Evolutionary conservation across 2,329 filamentous ascomycete genomes (phyloP).

Genomic region (Cordyceps cicadae): DNA sequence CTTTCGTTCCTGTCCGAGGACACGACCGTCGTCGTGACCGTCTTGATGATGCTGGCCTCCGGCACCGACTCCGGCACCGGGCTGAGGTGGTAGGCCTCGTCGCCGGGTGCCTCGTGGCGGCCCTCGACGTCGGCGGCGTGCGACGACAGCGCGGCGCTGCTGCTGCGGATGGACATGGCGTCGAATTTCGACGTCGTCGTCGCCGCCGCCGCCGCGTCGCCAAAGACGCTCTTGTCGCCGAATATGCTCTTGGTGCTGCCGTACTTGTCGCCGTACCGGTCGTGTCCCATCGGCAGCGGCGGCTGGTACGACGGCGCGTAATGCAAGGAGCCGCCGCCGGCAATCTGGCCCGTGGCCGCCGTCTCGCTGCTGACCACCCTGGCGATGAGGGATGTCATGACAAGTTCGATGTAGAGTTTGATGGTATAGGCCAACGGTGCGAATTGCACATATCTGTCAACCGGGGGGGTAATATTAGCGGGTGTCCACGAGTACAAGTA

Average conservation of each 20-base stretch:
- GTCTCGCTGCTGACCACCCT: constrained; percentile 10
- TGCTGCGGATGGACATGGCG: background rate
- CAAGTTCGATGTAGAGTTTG: constrained; percentile 13
- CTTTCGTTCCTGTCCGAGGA: background rate
- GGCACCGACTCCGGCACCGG: background rate
- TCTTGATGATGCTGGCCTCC: constrained; percentile 7
- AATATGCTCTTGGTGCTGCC: constrained; percentile 6
- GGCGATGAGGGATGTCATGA: constrained; percentile 12
- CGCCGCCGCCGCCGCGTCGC: background rate
- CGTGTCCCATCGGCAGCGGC: background rate
- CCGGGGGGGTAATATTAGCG: background rate
- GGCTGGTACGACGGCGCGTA: background rate
- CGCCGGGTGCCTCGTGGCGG: background rate
- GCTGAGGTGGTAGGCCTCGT: background rate
- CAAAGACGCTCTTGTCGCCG: constrained; percentile 1
- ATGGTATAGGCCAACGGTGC: constrained; percentile 11
- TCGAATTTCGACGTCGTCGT: background rate
- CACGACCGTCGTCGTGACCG: constrained; percentile 4
- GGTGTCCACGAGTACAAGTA: too few species aligned
- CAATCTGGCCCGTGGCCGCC: background rate
- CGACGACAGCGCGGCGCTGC: background rate
- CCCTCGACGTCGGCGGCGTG: constrained; percentile 1
- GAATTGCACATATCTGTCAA: constrained; percentile 13
- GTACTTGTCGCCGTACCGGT: constrained; percentile 1
- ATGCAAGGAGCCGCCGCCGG: background rate